A percentile compares a stretch with the other conserved stretches of the same genome.
phyloP scores from a whole-genome alignment of 352 stramenopile species.

The Pythium myriotylum region DNA sequence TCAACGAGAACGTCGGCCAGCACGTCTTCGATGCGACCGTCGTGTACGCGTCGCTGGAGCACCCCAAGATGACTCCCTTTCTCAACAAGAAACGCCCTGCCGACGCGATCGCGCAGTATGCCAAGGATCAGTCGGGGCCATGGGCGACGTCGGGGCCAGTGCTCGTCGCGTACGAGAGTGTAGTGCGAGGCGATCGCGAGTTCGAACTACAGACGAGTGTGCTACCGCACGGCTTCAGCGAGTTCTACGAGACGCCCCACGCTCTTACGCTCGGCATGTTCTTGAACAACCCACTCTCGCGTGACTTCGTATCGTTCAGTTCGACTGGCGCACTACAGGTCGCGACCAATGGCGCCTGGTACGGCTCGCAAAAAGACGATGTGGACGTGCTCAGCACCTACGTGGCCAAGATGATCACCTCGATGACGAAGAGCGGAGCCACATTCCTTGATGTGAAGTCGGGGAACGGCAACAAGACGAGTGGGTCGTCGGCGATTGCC shows the following conservation, averaged over 20 bases:
- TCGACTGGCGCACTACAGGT: slow-evolving; percentile 37
- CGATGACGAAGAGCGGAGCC: slow-evolving; percentile 40
- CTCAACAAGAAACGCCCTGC: slow-evolving; percentile 29
- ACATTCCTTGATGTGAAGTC: slow-evolving; percentile 42
- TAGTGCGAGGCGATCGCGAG: slow-evolving; percentile 41
- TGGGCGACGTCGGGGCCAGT: slow-evolving; percentile 51
- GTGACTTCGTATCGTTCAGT: slow-evolving; percentile 48
- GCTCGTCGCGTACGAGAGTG: slow-evolving; percentile 62
- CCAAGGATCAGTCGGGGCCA: slow-evolving; percentile 37
- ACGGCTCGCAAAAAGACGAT: slow-evolving; percentile 46
- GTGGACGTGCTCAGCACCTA: slow-evolving; percentile 58
- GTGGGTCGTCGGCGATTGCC: not conserved
- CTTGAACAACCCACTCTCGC: slow-evolving; percentile 60
- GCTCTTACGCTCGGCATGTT: slow-evolving; percentile 49
- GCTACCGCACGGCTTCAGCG: slow-evolving; percentile 44
- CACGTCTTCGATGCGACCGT: slow-evolving; percentile 58
- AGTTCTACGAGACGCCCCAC: slow-evolving; percentile 37
- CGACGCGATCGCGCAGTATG: slow-evolving; percentile 53
- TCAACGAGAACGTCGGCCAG: slow-evolving; percentile 57
- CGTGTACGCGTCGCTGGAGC: slow-evolving; percentile 50
- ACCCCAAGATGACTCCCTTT: slow-evolving; percentile 53
- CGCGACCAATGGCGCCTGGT: slow-evolving; percentile 39
- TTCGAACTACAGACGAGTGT: slow-evolving; percentile 71
- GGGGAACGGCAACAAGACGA: slow-evolving; percentile 30
- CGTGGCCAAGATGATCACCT: slow-evolving; percentile 39